These are phyloP conservation scores for Solanum chilense DNA, from an alignment of 257 asterid genomes.

Conservation along the genomic window DNA sequence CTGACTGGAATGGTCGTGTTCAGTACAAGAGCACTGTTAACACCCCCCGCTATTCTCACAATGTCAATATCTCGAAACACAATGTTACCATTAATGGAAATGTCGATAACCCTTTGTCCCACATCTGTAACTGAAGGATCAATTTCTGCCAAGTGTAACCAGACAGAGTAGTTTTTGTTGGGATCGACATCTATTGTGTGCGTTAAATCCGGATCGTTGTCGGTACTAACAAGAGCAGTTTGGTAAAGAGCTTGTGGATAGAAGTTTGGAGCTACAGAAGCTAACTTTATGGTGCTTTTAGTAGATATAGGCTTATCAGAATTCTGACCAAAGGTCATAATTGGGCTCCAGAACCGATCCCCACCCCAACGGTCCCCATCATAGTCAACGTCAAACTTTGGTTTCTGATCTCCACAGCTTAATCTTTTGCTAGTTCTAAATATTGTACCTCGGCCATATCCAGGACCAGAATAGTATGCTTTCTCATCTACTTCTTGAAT, in stretches of 20 bases:
- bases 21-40: constrained; percentile 63
- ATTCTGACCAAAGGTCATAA: constrained; percentile 42
- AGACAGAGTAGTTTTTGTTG: constrained; percentile 68
- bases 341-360: constrained; percentile 76
- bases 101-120: constrained; percentile 74
- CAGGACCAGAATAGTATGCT: constrained; percentile 62
- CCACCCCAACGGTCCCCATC: constrained; percentile 87
- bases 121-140: constrained; percentile 53
- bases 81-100: constrained; percentile 60
- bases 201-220: constrained; percentile 44
- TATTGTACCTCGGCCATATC: constrained; percentile 68
- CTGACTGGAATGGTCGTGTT: constrained; percentile 63
- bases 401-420: constrained; percentile 49
- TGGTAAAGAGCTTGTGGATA: constrained; percentile 84
- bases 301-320: constrained; percentile 40
- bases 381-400: constrained; percentile 74
- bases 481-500: constrained; percentile 69
- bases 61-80: constrained; percentile 50
- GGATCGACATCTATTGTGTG: constrained; percentile 80
- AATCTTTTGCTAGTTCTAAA: constrained; percentile 67
- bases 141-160: constrained; percentile 97
- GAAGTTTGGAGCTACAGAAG: constrained; percentile 61
- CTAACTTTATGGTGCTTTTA: constrained; percentile 26
- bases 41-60: constrained; percentile 49
- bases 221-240: constrained; percentile 58